Base-by-base conservation (phyloP, 2,329 filamentous ascomycete genomes). In the Neonectria sp. region DNA sequence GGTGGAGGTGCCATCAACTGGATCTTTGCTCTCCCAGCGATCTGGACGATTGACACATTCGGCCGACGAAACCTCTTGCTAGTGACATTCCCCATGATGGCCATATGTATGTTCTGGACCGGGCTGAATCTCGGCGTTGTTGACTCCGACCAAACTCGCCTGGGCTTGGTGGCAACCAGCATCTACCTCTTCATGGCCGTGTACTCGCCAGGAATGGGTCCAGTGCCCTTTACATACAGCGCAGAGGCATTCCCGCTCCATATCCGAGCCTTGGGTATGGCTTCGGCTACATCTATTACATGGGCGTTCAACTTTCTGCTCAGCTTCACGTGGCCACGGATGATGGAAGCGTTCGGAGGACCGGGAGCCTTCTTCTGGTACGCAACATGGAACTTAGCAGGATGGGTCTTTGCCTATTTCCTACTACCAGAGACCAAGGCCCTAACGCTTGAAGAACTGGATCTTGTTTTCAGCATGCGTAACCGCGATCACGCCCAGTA, bases 371-470 rank as follows among this genome's bases (percentile, higher is more conserved):
- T 86, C 67, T 82, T 79, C 15, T 81, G 84, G 71, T 86, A 86
- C 67, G 84, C 84, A 0, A 81, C 79, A 7, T 82, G 86, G 71
- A 86, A 86, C 73, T 59, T 83, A 5, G 66, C 83, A 2, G 84
- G 84, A 1, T 82, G 85, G 71, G 60, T 82, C 56, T 80, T 86
- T 71, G 85, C 86, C 69, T 86, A 86, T 75, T 80, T 86, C 67
- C 79, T 86, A 52, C 80, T 87, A 0, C 85, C 85, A 6, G 85
- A 86, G 77, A 86, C 85, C 15, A 86, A 86, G 77, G 82, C 84
- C 57, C 79, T 82, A 62, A 85, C 84, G 0, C 79, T 86, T 4
- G 85, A 86, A 71, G 84, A 86, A 56, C 81, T 86, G 43, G 84
- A 86, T 73, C 82, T 83, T 45, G 82, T 86, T 58, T 87, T 86